Evolutionary conservation across 345 rosid genomes (phyloP).

Genomic region (Hypericum perforatum): DNA sequence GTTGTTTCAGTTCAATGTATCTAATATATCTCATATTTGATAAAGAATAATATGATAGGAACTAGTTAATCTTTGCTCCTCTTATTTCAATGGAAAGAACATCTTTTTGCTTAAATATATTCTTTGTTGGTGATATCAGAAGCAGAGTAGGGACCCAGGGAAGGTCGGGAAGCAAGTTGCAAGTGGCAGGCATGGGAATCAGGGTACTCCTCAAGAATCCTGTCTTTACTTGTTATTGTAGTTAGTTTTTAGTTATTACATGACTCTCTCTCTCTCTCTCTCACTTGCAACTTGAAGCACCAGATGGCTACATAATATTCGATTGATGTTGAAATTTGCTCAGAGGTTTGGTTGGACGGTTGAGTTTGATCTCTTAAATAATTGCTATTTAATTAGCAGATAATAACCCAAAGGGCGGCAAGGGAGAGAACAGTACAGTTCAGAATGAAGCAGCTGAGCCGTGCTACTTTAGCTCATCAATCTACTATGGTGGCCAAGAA

Average conservation of each 20-base stretch:
- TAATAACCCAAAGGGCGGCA: slow-evolving; percentile 4
- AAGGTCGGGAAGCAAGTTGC: slow-evolving; percentile 29
- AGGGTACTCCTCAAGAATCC: slow-evolving; percentile 22
- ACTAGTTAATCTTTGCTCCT: too few relatives aligned
- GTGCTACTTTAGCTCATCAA: slow-evolving; percentile 73
- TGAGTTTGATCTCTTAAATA: too few relatives aligned
- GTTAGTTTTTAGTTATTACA: too few relatives aligned
- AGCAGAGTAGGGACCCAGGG: slow-evolving; percentile 22
- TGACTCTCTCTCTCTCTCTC: too few relatives aligned
- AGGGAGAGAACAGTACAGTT: slow-evolving; percentile 19
- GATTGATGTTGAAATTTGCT: too few relatives aligned
- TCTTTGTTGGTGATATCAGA: slow-evolving; percentile 18
- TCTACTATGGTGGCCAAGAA: slow-evolving; percentile 91
- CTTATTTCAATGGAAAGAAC: too few relatives aligned
- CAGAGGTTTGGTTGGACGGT: too few relatives aligned
- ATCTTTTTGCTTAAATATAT: background rate
- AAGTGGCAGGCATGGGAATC: slow-evolving; percentile 31
- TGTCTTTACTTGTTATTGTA: background rate
- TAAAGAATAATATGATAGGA: too few relatives aligned
- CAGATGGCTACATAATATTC: too few relatives aligned
- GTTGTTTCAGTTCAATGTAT: too few relatives aligned
- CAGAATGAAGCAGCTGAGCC: slow-evolving; percentile 57
- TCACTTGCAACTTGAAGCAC: too few relatives aligned
- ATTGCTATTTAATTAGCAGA: slow-evolving; percentile 3
- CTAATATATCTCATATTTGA: too few relatives aligned